Conservation (phyloP, 768 basidiomycete species). For the Mycena vitilis region DNA sequence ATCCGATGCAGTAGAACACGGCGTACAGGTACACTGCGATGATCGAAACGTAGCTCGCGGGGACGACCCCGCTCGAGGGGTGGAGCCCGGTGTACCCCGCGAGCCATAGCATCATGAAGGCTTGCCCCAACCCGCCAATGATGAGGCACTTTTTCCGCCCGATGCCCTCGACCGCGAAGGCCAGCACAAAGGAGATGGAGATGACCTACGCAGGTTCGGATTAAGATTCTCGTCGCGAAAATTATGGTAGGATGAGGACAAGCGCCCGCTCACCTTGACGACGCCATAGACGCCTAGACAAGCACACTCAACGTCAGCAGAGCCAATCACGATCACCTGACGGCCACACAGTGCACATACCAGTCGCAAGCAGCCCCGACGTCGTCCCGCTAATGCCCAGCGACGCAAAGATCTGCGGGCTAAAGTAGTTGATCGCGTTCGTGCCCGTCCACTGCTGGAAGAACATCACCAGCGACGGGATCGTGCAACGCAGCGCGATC, state of each 20-base stretch:
- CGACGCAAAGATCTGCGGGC: conserved; percentile 61
- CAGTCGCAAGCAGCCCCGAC: conserved; percentile 63
- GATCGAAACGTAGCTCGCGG: conserved; percentile 58
- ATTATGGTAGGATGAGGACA: neutral
- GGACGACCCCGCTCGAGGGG: conserved; percentile 43
- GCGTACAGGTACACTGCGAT: conserved; percentile 60
- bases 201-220: conserved; percentile 33
- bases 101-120: conserved; percentile 60
- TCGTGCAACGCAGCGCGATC: conserved; percentile 55
- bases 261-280: conserved; percentile 45
- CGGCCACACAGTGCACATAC: conserved; percentile 36
- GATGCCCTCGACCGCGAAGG: conserved; percentile 59
- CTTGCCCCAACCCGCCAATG: conserved; percentile 62
- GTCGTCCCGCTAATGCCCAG: conserved; percentile 59
- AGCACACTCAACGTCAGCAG: neutral
- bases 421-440: conserved; percentile 68
- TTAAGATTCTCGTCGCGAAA: neutral
- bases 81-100: conserved; percentile 54
- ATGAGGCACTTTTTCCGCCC: conserved; percentile 64
- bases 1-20: conserved; percentile 59
- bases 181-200: conserved; percentile 53
- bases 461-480: conserved; percentile 59
- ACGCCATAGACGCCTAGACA: conserved; percentile 48
- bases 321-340: conserved; percentile 23
- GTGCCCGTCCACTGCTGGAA: conserved; percentile 65